Conservation (phyloP, 257 asterid species). For the Ehretia macrophylla region DNA sequence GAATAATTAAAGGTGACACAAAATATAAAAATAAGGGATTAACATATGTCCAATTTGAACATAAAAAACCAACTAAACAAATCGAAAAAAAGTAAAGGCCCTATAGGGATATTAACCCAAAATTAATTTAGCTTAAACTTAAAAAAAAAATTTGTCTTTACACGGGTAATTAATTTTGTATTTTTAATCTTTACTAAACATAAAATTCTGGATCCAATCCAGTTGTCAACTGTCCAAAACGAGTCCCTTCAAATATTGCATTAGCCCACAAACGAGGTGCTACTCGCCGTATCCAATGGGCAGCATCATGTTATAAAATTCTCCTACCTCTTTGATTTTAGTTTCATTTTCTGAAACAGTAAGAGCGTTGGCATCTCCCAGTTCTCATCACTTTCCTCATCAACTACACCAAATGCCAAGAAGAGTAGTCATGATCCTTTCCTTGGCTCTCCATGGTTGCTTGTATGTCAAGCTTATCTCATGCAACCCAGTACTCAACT, state of each 20-base stretch:
- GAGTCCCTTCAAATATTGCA: slow-evolving; percentile 52
- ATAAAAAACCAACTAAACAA: no score
- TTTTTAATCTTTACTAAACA: no score
- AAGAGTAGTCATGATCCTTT: slow-evolving; percentile 51
- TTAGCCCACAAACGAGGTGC: slow-evolving; percentile 64
- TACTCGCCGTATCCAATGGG: slow-evolving; percentile 41
- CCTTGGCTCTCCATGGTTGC: slow-evolving; percentile 81
- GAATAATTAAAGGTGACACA: no score
- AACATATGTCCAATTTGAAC: no score
- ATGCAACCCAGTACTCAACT: slow-evolving; percentile 77
- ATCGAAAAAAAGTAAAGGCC: no score
- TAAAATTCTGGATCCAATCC: no score
- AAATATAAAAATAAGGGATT: no score
- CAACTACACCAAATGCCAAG: slow-evolving; percentile 75
- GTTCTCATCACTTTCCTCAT: slow-evolving; percentile 58
- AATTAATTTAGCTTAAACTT: no score
- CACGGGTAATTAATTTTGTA: no score
- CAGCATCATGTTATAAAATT: slow-evolving; percentile 55
- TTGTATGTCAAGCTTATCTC: slow-evolving; percentile 69
- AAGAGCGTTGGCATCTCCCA: slow-evolving; percentile 66
- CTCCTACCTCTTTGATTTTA: slow-evolving; percentile 43
- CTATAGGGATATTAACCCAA: no score
- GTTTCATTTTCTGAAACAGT: slow-evolving; percentile 38
- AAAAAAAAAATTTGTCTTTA: no score
- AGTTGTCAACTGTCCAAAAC: slow-evolving; percentile 56